Conservation (phyloP, 2,329 filamentous ascomycete species). For the Alternaria sp. region DNA sequence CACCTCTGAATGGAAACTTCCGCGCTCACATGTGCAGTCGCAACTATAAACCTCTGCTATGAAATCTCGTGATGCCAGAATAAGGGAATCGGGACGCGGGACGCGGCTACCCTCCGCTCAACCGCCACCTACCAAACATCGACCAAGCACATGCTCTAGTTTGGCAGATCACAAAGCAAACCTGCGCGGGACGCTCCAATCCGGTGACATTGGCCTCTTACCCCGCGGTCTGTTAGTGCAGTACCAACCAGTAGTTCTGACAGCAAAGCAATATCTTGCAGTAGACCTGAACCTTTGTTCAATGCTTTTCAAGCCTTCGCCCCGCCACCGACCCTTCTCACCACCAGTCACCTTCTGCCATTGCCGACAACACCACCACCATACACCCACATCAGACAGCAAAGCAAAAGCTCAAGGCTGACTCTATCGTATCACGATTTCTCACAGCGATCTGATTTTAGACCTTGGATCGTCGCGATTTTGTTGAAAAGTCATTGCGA, state of each 20-base stretch:
- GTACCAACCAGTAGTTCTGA: not conserved
- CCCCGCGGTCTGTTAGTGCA: not conserved
- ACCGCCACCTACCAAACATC: not conserved
- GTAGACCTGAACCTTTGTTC: not conserved
- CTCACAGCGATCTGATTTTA: not conserved
- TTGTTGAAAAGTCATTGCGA: not conserved
- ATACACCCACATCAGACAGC: not conserved
- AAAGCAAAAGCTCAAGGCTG: conserved; percentile 3
- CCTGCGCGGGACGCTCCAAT: not conserved
- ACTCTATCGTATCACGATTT: not conserved
- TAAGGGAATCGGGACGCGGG: not conserved
- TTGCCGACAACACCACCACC: not conserved
- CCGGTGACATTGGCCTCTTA: not conserved
- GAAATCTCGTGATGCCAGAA: not conserved
- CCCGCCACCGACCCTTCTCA: not conserved
- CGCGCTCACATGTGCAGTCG: not conserved
- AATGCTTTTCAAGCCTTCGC: conserved; percentile 2
- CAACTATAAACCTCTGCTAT: not conserved
- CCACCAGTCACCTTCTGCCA: not conserved
- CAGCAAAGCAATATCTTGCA: not conserved
- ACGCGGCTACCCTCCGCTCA: not conserved
- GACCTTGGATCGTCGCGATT: not conserved
- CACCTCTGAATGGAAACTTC: not conserved
- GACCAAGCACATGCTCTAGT: not conserved
- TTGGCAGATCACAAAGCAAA: not conserved